These are phyloP conservation scores for Wickerhamiella azymoides DNA, from an alignment of 805 yeast species.

Conservation along the genomic window DNA sequence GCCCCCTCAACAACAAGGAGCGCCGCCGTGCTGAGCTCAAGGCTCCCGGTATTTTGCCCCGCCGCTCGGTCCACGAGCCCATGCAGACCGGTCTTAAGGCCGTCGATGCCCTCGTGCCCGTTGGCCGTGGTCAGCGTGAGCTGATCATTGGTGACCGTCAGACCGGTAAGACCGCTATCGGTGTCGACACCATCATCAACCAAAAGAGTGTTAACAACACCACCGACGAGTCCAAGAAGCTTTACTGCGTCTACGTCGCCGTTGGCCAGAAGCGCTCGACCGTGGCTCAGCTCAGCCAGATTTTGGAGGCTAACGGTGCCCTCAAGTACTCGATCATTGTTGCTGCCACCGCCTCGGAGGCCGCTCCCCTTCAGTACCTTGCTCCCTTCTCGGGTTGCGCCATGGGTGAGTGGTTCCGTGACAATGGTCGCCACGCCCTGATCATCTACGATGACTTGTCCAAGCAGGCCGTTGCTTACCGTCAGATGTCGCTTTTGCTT, in stretches of 20 bases:
- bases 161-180: constrained; percentile 99
- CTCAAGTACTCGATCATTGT: constrained; percentile 94
- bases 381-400: constrained; percentile 99
- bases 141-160: constrained; percentile 99
- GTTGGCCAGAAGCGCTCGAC: constrained; percentile 99
- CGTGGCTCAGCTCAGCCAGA: constrained; percentile 98
- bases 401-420: constrained; percentile 99
- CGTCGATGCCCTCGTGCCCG: constrained; percentile 97
- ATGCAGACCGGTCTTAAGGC: constrained; percentile 99
- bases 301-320: constrained; percentile 96
- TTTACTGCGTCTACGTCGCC: constrained; percentile 99
- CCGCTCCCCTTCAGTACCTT: constrained; percentile 98
- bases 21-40: constrained; percentile 93
- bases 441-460: constrained; percentile 96
- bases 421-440: constrained; percentile 95
- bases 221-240: constrained; percentile 88
- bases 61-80: constrained; percentile 97
- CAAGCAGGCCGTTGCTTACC: constrained; percentile 99
- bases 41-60: constrained; percentile 99
- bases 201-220: constrained; percentile 99
- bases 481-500: constrained; percentile 94
- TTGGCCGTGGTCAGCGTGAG: constrained; percentile 99
- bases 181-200: constrained; percentile 94
- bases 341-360: constrained; percentile 99
- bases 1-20: constrained; percentile 80